These are phyloP conservation scores for Claviceps sorghi DNA, from an alignment of 2,329 filamentous ascomycete genomes.

Conservation along the genomic window DNA sequence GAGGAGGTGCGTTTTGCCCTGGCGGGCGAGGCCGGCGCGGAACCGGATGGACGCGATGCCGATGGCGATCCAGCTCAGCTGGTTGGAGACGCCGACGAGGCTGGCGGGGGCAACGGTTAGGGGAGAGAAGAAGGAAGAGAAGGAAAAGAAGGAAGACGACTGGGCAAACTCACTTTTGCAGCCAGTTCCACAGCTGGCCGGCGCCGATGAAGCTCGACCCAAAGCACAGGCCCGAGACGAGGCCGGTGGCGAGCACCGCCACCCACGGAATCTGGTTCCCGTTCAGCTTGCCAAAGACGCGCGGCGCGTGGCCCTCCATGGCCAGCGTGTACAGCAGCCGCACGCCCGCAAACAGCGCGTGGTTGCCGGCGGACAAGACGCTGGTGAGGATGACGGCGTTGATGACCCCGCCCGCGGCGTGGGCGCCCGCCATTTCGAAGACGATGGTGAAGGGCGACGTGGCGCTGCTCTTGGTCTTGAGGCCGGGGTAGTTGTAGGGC, in stretches of 20 bases:
- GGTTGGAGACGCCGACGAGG: constrained; percentile 53
- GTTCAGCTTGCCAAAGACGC: constrained; percentile 30
- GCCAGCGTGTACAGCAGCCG: constrained; percentile 23
- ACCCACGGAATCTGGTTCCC: constrained; percentile 23
- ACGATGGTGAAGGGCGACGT: constrained; percentile 39
- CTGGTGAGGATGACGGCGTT: constrained; percentile 39
- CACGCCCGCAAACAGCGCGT: constrained; percentile 21
- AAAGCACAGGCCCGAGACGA: constrained; percentile 47
- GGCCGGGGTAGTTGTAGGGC: constrained; percentile 33
- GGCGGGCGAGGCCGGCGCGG: constrained; percentile 38
- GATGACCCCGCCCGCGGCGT: constrained; percentile 36
- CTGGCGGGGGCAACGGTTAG: constrained; percentile 15
- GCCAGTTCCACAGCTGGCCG: constrained; percentile 50
- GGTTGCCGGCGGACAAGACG: constrained; percentile 23
- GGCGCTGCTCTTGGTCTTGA: constrained; percentile 17
- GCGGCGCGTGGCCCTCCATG: constrained; percentile 36
- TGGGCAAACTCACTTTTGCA: constrained; percentile 45
- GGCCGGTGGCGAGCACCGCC: constrained; percentile 33
- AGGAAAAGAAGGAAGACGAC: neutral
- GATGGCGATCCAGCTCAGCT: constrained; percentile 51
- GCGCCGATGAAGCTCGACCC: constrained; percentile 51
- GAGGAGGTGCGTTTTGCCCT: constrained; percentile 44
- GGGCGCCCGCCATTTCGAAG: constrained; percentile 40
- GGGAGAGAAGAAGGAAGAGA: neutral
- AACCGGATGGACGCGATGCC: constrained; percentile 52